Percentiles rank a stretch among this genome's conserved stretches.
Conservation (phyloP, 208 protist species). For the Acanthamoeba triangularis region DNA sequence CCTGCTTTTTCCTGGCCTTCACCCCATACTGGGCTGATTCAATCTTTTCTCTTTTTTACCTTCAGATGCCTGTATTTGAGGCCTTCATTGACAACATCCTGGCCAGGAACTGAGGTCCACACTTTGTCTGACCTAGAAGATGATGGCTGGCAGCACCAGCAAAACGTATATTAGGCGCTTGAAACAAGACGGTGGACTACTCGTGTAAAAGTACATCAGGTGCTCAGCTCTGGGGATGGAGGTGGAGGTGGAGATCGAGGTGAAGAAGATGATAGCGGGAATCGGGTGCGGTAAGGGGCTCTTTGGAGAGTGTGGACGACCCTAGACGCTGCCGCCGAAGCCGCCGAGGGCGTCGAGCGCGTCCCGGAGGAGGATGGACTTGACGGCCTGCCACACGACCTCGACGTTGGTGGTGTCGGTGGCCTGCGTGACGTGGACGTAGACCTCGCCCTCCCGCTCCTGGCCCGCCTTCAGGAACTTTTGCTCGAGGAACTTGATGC, state of each 20-base stretch:
- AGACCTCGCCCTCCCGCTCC: conserved; percentile 84
- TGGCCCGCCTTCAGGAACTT: conserved; percentile 85
- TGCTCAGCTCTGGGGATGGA: too few species aligned
- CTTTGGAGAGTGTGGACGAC: too few species aligned
- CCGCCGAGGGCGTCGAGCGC: conserved; percentile 12
- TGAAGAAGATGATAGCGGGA: too few species aligned
- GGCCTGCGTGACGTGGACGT: conserved; percentile 90
- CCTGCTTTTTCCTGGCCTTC: neutral
- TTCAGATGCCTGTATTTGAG: conserved; percentile 6
- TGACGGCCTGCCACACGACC: conserved; percentile 90
- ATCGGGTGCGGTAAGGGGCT: too few species aligned
- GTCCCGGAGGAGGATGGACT: conserved; percentile 86
- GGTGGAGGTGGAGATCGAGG: too few species aligned
- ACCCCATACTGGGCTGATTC: neutral
- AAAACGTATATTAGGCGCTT: neutral
- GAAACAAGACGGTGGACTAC: too few species aligned
- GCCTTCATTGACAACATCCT: neutral
- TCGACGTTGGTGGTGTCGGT: conserved; percentile 92
- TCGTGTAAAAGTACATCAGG: too few species aligned
- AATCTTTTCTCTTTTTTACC: neutral
- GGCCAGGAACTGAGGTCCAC: too few species aligned
- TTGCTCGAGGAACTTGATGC: conserved; percentile 86
- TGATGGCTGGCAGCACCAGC: too few species aligned
- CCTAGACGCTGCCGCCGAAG: conserved; percentile 17
- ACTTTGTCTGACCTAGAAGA: too few species aligned